Percentiles rank a stretch among this genome's conserved stretches.
phyloP scores from a whole-genome alignment of 2,329 filamentous ascomycete species.

The Ophiosphaerella korrae region DNA sequence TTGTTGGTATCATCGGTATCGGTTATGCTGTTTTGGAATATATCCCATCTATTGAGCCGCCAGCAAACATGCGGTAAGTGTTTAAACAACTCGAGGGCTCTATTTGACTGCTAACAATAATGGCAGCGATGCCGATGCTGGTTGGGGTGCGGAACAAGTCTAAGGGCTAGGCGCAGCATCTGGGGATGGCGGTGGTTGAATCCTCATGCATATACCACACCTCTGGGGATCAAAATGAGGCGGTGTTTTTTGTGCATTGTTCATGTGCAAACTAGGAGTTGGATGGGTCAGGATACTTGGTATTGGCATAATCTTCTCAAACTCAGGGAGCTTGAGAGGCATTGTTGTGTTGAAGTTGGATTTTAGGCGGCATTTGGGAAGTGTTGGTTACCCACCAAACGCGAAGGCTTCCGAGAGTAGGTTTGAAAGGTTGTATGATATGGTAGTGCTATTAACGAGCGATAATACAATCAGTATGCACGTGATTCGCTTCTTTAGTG shows the following conservation, averaged over 20 bases:
- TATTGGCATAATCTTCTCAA: background rate
- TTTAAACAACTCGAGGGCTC: background rate
- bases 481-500: constrained; percentile 30
- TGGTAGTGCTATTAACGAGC: constrained; percentile 4
- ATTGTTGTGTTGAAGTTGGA: background rate
- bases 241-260: constrained; percentile 7
- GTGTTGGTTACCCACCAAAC: background rate
- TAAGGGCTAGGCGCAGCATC: constrained; percentile 32
- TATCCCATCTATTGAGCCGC: constrained; percentile 58
- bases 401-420: background rate
- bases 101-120: constrained; percentile 9
- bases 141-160: constrained; percentile 60
- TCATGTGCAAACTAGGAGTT: constrained; percentile 19
- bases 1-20: constrained; percentile 79
- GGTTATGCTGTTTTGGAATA: constrained; percentile 66
- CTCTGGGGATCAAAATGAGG: background rate
- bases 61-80: constrained; percentile 58
- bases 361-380: background rate
- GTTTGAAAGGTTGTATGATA: constrained; percentile 14
- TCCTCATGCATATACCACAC: constrained; percentile 16
- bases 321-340: background rate
- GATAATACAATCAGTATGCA: constrained; percentile 9
- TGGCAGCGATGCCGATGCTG: constrained; percentile 56
- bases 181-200: constrained; percentile 37
- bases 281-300: constrained; percentile 6